Evolutionary conservation across 2,329 filamentous ascomycete genomes (phyloP), one percentile per base, ranked within the genome.

Genomic region (Penicillium sp.): DNA sequence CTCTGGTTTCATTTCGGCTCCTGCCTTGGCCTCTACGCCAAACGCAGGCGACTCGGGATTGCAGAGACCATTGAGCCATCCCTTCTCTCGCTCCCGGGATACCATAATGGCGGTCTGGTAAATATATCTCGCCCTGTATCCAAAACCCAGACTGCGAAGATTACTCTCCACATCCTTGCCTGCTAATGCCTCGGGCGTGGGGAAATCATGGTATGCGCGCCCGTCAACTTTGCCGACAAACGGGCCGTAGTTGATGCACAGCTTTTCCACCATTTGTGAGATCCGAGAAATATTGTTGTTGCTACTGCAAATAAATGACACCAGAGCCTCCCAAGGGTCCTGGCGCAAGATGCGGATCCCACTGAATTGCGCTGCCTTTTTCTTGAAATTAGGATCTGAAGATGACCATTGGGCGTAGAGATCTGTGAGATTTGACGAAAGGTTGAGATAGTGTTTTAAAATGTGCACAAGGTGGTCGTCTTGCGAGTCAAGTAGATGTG

Each of bases 281-380:
- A 99, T 99, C 35, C 94, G 84, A 2, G 86, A 82, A 54, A 99
- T 99, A 69, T 99, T 96, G 75, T 99, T 99, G 74, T 99, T 99
- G 73, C 91, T 96, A 73, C 92, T 96, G 79, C 94, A 99, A 58
- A 99, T 99, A 72, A 99, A 99, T 50, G 88, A 87, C 22, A 99
- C 79, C 20, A 99, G 78, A 0, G 94, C 86, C 72, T 99, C 94
- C 94, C 95, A 99, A 1, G 92, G 86, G 76, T 96, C 92, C 74
- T 99, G 94, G 63, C 87, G 89, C 40, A 99, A 76, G 59, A 99
- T 96, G 20, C 94, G 86, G 50, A 99, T 88, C 11, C 95, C 94
- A 0, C 87, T 87, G 69, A 99, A 99, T 50, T 87, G 85, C 0
- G 89, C 87, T 0, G 94, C 92, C 61, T 89, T 90, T 66, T 86